Percentiles rank a stretch among this genome's conserved stretches.
Evolutionary conservation across 1,139 yeast species (phyloP).

Genomic region (Scheffersomyces illinoinensis): DNA sequence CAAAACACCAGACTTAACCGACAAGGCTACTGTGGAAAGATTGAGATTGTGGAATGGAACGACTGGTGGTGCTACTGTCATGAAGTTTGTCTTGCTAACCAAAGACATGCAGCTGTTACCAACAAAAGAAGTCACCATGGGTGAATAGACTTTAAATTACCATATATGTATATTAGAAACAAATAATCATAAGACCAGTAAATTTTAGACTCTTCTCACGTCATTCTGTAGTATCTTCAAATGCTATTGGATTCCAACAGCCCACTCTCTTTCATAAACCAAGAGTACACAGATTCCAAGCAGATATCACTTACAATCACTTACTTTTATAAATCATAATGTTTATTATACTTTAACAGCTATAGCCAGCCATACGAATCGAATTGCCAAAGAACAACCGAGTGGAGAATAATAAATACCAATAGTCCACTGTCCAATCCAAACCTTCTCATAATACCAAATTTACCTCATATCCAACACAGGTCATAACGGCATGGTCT

Average conservation of each 20-base stretch:
- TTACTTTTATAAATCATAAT: not conserved
- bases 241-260: not conserved
- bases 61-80: slow-evolving; percentile 71
- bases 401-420: not conserved
- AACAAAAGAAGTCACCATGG: slow-evolving; percentile 26
- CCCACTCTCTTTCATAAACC: not conserved
- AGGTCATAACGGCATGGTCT: not conserved
- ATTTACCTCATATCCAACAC: not conserved
- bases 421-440: not conserved
- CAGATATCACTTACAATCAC: not conserved
- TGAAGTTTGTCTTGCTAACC: slow-evolving; percentile 47
- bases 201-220: no score
- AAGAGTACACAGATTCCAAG: not conserved
- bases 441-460: not conserved
- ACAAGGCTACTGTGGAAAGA: slow-evolving; percentile 55
- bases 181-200: not conserved
- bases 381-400: not conserved
- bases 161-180: not conserved
- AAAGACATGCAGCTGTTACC: slow-evolving; percentile 33
- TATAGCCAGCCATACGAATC: not conserved
- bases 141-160: not conserved
- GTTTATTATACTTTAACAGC: not conserved
- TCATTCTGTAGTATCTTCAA: not conserved
- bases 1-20: slow-evolving; percentile 70
- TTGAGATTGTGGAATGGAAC: slow-evolving; percentile 80